Evolutionary conservation across 2,329 filamentous ascomycete species (phyloP), one percentile per base, ranked within the genome.

Genomic region (Exophiala viscosa): DNA sequence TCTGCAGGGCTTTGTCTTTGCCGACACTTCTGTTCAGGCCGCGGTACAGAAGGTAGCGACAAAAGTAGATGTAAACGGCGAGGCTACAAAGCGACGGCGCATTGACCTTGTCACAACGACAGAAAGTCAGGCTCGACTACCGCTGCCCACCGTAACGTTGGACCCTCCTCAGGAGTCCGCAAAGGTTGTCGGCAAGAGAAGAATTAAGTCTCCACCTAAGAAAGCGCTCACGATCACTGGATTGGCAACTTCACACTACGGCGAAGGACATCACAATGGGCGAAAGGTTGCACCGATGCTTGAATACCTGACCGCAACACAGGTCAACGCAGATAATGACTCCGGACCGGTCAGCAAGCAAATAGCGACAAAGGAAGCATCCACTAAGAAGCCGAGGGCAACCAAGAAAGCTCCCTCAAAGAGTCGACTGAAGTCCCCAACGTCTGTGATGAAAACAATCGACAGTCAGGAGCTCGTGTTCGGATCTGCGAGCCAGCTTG

Each of bases 401-500:
- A 31, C 23, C 49, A 58, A 65, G 8, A 65, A 66, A 20, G 60
- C 66, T 35, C 64, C 65, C 47, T 59, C 72, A 70, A 66, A 78
- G 72, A 60, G 61, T 66, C 45, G 69, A 40, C 70, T 95, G 2
- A 72, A 88, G 9, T 88, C 87, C 1, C 89, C 89, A 0, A 74
- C 73, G 43, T 80, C 85, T 18, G 90, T 88, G 1, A 69, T 85
- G 39, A 80, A 80, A 47, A 79, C 86, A 60, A 79, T 87, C 11
- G 76, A 80, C 2, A 74, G 79, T 1, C 90, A 93, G 66, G 83
- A 90, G 54, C 88, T 91, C 64, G 71, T 95, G 0, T 95, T 95
- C 69, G 90, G 89, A 1, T 93, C 89, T 0, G 91, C 87, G 1
- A 95, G 90, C 66, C 90, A 95, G 66, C 72, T 95, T 18, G 86